Evolutionary conservation across 768 basidiomycete genomes (phyloP).

Genomic region (Pleurotus pulmonarius): DNA sequence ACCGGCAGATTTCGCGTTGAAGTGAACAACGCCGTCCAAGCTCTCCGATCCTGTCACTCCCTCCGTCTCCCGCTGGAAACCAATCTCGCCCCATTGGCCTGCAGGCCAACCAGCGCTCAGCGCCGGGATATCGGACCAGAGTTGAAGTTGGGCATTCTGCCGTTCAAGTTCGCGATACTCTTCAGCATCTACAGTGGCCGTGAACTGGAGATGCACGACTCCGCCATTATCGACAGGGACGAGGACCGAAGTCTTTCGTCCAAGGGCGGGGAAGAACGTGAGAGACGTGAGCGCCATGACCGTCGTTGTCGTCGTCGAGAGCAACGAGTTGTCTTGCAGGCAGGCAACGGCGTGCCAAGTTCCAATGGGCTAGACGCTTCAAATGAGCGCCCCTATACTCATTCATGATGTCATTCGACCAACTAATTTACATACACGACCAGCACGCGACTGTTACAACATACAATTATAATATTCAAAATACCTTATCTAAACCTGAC

Average conservation of each 20-base stretch:
- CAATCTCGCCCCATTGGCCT: constrained; percentile 28
- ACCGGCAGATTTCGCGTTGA: not conserved
- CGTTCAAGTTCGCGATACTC: constrained; percentile 25
- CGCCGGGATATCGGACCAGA: constrained; percentile 38
- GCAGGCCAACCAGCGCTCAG: constrained; percentile 12
- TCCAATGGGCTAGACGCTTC: not conserved
- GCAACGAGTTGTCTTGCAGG: not conserved
- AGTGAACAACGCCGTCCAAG: not conserved
- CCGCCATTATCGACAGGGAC: constrained; percentile 17
- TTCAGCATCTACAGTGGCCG: constrained; percentile 24
- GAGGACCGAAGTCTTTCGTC: constrained; percentile 23
- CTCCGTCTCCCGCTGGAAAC: not conserved
- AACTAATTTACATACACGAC: too few relatives aligned
- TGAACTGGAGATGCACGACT: constrained; percentile 28
- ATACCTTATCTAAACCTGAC: too few relatives aligned
- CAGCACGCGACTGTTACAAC: too few relatives aligned
- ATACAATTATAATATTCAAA: too few relatives aligned
- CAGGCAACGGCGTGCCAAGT: not conserved
- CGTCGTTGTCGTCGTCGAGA: not conserved
- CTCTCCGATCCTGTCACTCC: not conserved
- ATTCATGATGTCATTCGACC: constrained; percentile 14
- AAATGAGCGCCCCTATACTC: not conserved
- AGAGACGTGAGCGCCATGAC: constrained; percentile 26
- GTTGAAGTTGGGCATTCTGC: constrained; percentile 31
- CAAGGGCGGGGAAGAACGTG: constrained; percentile 35